Evolutionary conservation across 2,329 filamentous ascomycete species (phyloP).

Genomic region (Penicillium paneum): DNA sequence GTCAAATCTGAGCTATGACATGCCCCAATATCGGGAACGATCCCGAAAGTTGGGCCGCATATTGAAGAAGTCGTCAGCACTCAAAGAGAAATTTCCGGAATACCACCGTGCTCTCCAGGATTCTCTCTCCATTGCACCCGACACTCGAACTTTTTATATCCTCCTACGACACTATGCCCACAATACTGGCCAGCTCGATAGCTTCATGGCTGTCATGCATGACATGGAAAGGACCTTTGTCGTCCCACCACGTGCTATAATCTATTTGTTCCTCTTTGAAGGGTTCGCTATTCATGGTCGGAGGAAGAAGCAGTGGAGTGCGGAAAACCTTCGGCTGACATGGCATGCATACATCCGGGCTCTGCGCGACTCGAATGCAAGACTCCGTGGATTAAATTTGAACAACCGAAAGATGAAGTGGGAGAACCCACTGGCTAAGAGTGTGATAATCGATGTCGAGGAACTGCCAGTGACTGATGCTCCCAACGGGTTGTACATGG

Average conservation of each 20-base stretch:
- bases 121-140: slow-evolving; percentile 64
- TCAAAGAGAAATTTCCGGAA: slow-evolving; percentile 51
- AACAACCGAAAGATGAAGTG: slow-evolving; percentile 21
- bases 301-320: slow-evolving; percentile 68
- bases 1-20: slow-evolving; percentile 30
- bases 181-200: slow-evolving; percentile 66
- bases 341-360: slow-evolving; percentile 61
- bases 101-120: slow-evolving; percentile 62
- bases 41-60: slow-evolving; percentile 47
- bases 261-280: slow-evolving; percentile 79
- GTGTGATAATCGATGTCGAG: slow-evolving; percentile 5
- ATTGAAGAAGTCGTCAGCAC: slow-evolving; percentile 45
- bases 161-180: slow-evolving; percentile 72
- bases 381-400: slow-evolving; percentile 19
- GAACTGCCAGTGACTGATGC: slow-evolving; percentile 8
- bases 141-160: slow-evolving; percentile 75
- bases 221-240: slow-evolving; percentile 71
- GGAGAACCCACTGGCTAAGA: slow-evolving; percentile 31
- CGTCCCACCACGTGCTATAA: slow-evolving; percentile 67
- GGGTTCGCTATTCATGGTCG: slow-evolving; percentile 75
- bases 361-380: slow-evolving; percentile 36
- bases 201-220: slow-evolving; percentile 66
- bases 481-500: slow-evolving; percentile 24
- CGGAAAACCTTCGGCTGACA: slow-evolving; percentile 63
- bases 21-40: slow-evolving; percentile 35